These are phyloP conservation scores for Termitomyces sp. DNA, from an alignment of 768 basidiomycete genomes.

Conservation along the genomic window DNA sequence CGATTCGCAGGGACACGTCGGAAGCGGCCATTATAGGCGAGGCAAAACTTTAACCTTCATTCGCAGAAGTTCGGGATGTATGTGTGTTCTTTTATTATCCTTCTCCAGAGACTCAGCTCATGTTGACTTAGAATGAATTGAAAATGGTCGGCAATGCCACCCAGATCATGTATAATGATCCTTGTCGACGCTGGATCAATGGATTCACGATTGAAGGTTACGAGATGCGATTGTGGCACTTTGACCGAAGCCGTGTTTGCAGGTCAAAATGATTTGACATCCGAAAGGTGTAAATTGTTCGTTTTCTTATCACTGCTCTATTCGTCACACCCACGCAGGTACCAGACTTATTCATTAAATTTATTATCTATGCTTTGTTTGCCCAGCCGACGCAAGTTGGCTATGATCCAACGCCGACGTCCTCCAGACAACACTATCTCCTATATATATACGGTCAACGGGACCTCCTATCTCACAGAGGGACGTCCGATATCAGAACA, in stretches of 20 bases:
- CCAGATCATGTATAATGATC: neutral
- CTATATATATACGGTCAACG: neutral
- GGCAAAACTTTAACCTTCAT: neutral
- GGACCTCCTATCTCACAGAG: neutral
- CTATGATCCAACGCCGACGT: neutral
- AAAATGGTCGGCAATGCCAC: neutral
- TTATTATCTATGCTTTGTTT: too few relatives aligned
- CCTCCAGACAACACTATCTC: neutral
- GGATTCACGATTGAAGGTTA: neutral
- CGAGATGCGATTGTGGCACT: neutral
- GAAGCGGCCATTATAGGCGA: neutral
- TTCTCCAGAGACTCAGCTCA: neutral
- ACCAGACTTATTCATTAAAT: too few relatives aligned
- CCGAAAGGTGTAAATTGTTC: neutral
- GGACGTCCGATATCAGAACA: neutral
- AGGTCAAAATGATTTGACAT: neutral
- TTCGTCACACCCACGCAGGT: too few relatives aligned
- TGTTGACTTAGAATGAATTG: neutral
- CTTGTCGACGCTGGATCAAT: neutral
- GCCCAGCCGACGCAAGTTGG: too few relatives aligned
- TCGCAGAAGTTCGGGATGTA: neutral
- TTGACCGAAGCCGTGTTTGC: neutral
- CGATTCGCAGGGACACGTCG: neutral
- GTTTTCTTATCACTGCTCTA: too few relatives aligned
- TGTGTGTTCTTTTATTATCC: neutral